Evolutionary conservation across 2,329 filamentous ascomycete species (phyloP), one percentile per base, ranked within the genome.

Genomic region (Dactylonectria macrodidyma): DNA sequence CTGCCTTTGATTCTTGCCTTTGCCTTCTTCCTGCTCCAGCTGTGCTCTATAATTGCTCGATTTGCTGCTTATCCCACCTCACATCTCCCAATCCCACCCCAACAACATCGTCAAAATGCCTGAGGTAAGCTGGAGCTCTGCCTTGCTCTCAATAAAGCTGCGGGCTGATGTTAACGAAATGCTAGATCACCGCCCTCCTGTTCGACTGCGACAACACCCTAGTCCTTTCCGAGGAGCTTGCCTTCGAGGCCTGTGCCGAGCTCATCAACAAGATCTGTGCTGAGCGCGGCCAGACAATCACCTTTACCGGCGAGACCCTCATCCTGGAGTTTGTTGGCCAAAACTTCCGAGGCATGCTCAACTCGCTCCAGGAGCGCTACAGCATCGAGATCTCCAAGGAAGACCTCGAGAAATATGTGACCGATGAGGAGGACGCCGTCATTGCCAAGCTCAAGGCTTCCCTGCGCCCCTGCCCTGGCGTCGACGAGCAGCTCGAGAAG

Each of bases 291-390:
- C 85, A 94, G 67, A 73, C 81, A 34, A 86, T 89, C 75, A 89
- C 88, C 79, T 97, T 97, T 86, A 95, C 93, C 4, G 92, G 92
- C 77, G 89, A 91, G 55, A 87, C 90, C 67, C 91, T 97, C 71
- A 93, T 97, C 83, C 85, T 87, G 75, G 93, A 97, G 84, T 97
- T 97, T 77, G 94, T 97, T 75, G 95, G 95, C 76, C 92, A 96
- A 81, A 97, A 97, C 88, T 97, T 97, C 88, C 93, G 94, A 74
- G 93, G 94, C 82, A 97, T 97, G 93, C 91, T 97, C 83, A 82
- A 85, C 66, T 90, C 89, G 68, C 89, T 97, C 68, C 91, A 95
- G 82, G 84, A 90, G 81, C 92, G 93, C 81, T 91, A 93, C 86
- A 86, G 87, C 81, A 95, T 97, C 82, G 83, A 87, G 60, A 89